Conservation (phyloP, 2,329 filamentous ascomycete genomes). For the Pseudofabraea citricarpa region DNA sequence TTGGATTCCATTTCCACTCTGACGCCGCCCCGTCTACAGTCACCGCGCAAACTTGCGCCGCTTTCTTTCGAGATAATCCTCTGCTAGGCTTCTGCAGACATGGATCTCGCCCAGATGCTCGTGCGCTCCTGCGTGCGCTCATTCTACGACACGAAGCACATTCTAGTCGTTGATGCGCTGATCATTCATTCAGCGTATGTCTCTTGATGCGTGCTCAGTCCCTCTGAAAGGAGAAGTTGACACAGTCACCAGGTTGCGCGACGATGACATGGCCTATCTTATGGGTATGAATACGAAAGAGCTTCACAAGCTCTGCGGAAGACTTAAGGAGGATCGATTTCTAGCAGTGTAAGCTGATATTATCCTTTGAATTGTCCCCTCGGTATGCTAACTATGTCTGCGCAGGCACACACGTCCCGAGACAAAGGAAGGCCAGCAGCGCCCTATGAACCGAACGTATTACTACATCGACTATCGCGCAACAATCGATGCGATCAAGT, state of each 20-base stretch:
- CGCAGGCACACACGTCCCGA: slow-evolving; percentile 68
- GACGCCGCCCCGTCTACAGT: not conserved
- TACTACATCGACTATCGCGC: slow-evolving; percentile 96
- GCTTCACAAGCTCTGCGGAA: slow-evolving; percentile 82
- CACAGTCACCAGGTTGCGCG: slow-evolving; percentile 55
- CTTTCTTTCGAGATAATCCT: not conserved
- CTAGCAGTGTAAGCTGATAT: slow-evolving; percentile 64
- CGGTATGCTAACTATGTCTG: not conserved
- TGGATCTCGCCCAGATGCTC: slow-evolving; percentile 70
- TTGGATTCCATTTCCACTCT: not conserved
- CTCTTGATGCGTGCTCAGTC: slow-evolving; percentile 7
- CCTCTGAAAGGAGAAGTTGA: slow-evolving; percentile 18
- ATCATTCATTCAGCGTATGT: slow-evolving; percentile 66
- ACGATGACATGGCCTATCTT: slow-evolving; percentile 82
- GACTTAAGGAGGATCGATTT: slow-evolving; percentile 80
- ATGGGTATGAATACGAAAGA: slow-evolving; percentile 90
- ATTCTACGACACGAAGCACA: slow-evolving; percentile 81
- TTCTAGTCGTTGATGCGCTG: slow-evolving; percentile 76
- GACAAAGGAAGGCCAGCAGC: slow-evolving; percentile 72
- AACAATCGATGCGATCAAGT: slow-evolving; percentile 95
- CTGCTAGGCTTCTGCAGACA: slow-evolving; percentile 27
- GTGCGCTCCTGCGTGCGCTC: slow-evolving; percentile 81
- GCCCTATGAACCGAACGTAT: slow-evolving; percentile 83
- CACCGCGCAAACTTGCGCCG: not conserved
- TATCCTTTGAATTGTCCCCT: slow-evolving; percentile 4